Evolutionary conservation across 208 protist species (phyloP).

Genomic region (Angomonas ambiguus): DNA sequence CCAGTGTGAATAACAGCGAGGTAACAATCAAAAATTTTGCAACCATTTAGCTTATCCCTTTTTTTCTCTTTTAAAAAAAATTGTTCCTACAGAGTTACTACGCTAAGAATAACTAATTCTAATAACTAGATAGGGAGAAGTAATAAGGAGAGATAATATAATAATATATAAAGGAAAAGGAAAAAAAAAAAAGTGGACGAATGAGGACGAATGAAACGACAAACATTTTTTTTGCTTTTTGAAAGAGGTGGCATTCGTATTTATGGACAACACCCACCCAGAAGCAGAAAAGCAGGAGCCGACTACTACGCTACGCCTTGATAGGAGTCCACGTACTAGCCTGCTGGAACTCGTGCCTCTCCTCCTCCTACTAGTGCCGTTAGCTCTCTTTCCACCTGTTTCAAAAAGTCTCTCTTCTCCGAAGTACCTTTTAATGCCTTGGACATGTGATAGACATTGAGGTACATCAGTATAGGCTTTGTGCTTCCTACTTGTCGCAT

Average conservation of each 20-base stretch:
- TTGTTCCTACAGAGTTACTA: too few species aligned
- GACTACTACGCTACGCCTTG: too few species aligned
- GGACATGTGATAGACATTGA: constrained; percentile 53
- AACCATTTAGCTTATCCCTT: constrained; percentile 18
- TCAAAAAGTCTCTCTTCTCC: constrained; percentile 34
- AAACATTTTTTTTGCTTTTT: too few species aligned
- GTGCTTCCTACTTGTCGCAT: constrained; percentile 39
- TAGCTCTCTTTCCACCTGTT: constrained; percentile 25
- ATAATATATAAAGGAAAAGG: neutral
- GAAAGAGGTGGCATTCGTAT: too few species aligned
- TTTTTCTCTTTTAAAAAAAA: constrained; percentile 10
- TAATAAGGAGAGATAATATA: too few species aligned
- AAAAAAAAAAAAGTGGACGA: constrained; percentile 5
- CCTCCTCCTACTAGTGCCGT: constrained; percentile 14
- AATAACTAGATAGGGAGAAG: too few species aligned
- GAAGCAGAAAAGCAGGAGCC: too few species aligned
- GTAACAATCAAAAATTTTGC: constrained; percentile 14
- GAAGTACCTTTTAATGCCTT: constrained; percentile 21
- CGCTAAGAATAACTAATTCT: too few species aligned
- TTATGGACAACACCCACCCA: too few species aligned
- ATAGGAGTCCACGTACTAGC: too few species aligned
- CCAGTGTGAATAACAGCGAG: constrained; percentile 11
- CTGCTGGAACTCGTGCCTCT: too few species aligned
- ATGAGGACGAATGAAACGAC: neutral
- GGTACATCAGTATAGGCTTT: constrained; percentile 54